Conservation (phyloP, 257 asterid genomes). For the Echium plantagineum region DNA sequence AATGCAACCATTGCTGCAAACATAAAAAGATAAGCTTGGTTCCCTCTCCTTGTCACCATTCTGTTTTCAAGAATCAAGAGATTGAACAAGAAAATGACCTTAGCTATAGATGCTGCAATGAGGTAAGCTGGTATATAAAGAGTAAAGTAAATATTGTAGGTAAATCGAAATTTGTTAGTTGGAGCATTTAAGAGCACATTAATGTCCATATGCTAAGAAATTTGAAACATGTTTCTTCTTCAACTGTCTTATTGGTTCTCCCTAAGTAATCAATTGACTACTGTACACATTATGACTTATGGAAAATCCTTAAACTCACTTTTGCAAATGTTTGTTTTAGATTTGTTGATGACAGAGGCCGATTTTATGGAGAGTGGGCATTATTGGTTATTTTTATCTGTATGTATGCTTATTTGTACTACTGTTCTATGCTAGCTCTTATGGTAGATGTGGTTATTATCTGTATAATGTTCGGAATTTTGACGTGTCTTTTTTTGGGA, state of each 20-base stretch:
- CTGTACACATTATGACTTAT: no score
- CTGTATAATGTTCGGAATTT: no score
- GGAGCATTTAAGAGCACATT: constrained; percentile 51
- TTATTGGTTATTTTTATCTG: no score
- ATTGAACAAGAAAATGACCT: constrained; percentile 4
- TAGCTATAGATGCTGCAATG: constrained; percentile 22
- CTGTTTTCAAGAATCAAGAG: not conserved
- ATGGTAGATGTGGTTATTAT: no score
- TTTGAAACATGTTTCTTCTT: constrained; percentile 4
- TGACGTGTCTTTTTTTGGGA: no score
- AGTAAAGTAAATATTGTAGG: constrained; percentile 54
- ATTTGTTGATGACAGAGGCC: no score
- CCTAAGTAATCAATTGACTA: not conserved
- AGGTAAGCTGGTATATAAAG: constrained; percentile 12
- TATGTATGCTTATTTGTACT: no score
- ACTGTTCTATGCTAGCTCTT: no score
- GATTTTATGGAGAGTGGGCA: no score
- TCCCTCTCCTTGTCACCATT: constrained; percentile 32
- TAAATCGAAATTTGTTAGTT: constrained; percentile 63
- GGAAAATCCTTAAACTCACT: no score
- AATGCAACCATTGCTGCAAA: constrained; percentile 42
- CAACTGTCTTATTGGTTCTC: constrained; percentile 4
- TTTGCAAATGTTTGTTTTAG: no score
- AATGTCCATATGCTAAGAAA: constrained; percentile 16
- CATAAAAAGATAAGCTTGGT: constrained; percentile 27